Conservation (phyloP, 805 yeast genomes). For the Yarrowia sp. region DNA sequence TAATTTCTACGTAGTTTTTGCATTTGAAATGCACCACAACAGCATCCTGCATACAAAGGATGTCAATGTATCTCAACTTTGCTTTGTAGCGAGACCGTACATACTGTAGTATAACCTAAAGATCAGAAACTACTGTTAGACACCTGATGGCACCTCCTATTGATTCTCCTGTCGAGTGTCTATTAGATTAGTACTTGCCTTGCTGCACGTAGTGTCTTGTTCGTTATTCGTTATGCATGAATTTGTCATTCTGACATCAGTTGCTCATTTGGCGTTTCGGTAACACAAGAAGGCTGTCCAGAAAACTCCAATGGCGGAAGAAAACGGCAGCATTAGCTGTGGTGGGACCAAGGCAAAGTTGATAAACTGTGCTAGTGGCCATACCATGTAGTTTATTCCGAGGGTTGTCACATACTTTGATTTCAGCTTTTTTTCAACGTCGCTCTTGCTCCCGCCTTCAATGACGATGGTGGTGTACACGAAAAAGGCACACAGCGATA, state of each 20-base stretch:
- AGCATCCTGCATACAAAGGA: background rate
- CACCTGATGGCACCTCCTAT: no score
- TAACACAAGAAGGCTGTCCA: conserved; percentile 84
- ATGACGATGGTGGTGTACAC: conserved; percentile 77
- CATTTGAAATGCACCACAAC: background rate
- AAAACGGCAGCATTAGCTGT: conserved; percentile 85
- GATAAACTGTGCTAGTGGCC: conserved; percentile 83
- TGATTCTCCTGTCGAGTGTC: no score
- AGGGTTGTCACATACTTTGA: conserved; percentile 61
- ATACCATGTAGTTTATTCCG: conserved; percentile 72
- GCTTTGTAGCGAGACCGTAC: no score
- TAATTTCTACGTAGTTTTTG: background rate
- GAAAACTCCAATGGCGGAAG: conserved; percentile 78
- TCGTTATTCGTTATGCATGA: no score
- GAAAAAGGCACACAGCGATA: conserved; percentile 75
- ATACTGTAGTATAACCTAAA: no score
- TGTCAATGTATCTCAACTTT: no score
- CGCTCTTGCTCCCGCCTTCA: conserved; percentile 67
- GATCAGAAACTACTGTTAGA: no score
- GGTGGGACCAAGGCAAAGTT: conserved; percentile 78
- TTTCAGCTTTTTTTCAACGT: conserved; percentile 60
- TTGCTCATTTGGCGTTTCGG: conserved; percentile 43
- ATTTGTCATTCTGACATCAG: background rate
- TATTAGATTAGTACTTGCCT: no score
- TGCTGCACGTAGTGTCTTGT: no score